A percentile compares a stretch with the other conserved stretches of the same genome.
Conservation (phyloP, 2,329 filamentous ascomycete species). For the Tolypocladium ovalisporum region DNA sequence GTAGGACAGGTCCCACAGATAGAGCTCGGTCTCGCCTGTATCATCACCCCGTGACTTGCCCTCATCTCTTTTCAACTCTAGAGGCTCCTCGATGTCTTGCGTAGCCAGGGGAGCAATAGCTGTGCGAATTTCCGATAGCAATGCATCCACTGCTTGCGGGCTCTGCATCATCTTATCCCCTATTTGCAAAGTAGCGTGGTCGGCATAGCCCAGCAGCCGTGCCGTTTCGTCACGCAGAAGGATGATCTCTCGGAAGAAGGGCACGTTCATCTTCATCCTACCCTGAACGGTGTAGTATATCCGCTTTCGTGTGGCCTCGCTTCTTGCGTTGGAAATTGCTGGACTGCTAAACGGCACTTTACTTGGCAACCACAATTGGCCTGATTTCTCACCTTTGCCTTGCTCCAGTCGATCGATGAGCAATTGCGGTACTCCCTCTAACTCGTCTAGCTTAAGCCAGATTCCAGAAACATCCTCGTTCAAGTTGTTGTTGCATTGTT, state of each 20-base stretch:
- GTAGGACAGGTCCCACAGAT: background rate
- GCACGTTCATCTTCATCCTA: background rate
- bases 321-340: background rate
- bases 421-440: background rate
- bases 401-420: background rate
- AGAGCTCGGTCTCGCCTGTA: background rate
- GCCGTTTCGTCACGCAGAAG: background rate
- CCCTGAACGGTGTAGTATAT: background rate
- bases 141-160: background rate
- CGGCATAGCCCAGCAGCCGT: background rate
- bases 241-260: background rate
- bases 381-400: background rate
- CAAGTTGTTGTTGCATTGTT: background rate
- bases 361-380: background rate
- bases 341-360: background rate
- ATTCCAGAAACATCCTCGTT: background rate
- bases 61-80: background rate
- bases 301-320: background rate
- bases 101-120: background rate
- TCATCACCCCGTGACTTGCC: background rate
- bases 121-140: background rate
- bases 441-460: background rate
- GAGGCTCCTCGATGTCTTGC: background rate
- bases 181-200: background rate
- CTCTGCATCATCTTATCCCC: background rate